Evolutionary conservation across 345 rosid species (phyloP), one percentile per base, ranked within the genome.

Genomic region (Triadica sebifera): DNA sequence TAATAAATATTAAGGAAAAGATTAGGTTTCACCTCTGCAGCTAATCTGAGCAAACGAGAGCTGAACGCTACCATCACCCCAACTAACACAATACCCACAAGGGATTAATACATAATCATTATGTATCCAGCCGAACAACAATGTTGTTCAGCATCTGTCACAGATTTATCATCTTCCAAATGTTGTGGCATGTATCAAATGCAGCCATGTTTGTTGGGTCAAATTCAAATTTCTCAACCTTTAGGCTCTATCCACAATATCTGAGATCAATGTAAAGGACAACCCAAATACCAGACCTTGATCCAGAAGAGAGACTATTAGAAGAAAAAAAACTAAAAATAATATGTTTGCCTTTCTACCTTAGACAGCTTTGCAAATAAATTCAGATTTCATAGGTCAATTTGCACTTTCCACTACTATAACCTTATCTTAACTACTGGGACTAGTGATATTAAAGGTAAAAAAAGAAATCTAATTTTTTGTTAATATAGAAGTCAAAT

Each of bases 121-220:
- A 66, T 39, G 43, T 20, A 55, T 53, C 60, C 73, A 59, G 69
- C 63, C 4, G 39, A 69, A 39, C 3, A 25, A 2, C 39, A 66
- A 59, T 62, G 47, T 20, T 34, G 29, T 43, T 63, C 12, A 67
- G 24, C 65, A 56, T 50, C 84, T 85, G 87, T 60, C 75, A 65
- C 65, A 56, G 69, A 80, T 85, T 80, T 61, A 90, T 88, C 83
- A 87, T 81, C 86, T 85, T 84, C 98, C 98, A 94, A 63, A 94
- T 85, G 74, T 70, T 81, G 55, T 87, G 78, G 78, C 97, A 90
- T 13, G 75, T 78, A 67, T 89, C 97, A 34, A 78, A 86, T 8
- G 86, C 70, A 6, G 81, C 74, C 77, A 55, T 70, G 47, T 81
- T 80, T 19, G 85, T 12, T 56, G 83, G 80, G 75, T 90, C 84